Conservation (phyloP, 2,329 filamentous ascomycete genomes). For the Ophiostoma ips region DNA sequence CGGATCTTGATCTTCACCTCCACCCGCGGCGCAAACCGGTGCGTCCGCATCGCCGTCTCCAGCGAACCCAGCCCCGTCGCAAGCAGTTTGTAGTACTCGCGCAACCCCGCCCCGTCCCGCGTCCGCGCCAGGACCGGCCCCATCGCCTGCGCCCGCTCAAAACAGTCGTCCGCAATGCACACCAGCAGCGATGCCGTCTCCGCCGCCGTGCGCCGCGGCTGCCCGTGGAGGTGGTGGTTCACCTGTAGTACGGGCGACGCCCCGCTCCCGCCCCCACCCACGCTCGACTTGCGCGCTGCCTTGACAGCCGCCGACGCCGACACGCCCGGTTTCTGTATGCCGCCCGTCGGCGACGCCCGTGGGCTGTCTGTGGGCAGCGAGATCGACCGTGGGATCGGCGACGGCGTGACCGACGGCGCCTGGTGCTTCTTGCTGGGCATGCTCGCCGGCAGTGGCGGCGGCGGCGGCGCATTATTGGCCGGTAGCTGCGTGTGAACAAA, state of each 20-base stretch:
- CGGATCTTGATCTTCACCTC: conserved; percentile 57
- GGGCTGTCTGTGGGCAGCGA: conserved; percentile 9
- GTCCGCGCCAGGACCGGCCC: conserved; percentile 34
- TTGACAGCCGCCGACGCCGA: background rate
- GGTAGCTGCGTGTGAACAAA: background rate
- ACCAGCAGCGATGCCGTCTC: conserved; percentile 48
- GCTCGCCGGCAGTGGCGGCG: conserved; percentile 4
- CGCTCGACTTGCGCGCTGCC: conserved; percentile 14
- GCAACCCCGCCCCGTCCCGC: conserved; percentile 36
- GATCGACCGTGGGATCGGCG: conserved; percentile 10
- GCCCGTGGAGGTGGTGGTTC: conserved; percentile 10
- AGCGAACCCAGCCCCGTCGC: conserved; percentile 60
- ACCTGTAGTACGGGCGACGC: background rate
- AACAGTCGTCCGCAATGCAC: conserved; percentile 63
- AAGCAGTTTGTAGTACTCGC: conserved; percentile 59
- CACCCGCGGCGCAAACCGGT: conserved; percentile 45
- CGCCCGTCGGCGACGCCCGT: conserved; percentile 12
- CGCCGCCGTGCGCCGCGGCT: conserved; percentile 26
- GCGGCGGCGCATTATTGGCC: conserved; percentile 5
- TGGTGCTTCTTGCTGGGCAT: background rate
- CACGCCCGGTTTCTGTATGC: conserved; percentile 12
- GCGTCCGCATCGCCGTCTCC: conserved; percentile 51
- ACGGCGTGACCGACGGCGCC: conserved; percentile 7
- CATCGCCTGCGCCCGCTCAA: conserved; percentile 48
- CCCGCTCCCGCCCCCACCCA: conserved; percentile 13